Base-by-base conservation (phyloP, 306 rosid genomes). In the Oemleria cerasiformis region DNA sequence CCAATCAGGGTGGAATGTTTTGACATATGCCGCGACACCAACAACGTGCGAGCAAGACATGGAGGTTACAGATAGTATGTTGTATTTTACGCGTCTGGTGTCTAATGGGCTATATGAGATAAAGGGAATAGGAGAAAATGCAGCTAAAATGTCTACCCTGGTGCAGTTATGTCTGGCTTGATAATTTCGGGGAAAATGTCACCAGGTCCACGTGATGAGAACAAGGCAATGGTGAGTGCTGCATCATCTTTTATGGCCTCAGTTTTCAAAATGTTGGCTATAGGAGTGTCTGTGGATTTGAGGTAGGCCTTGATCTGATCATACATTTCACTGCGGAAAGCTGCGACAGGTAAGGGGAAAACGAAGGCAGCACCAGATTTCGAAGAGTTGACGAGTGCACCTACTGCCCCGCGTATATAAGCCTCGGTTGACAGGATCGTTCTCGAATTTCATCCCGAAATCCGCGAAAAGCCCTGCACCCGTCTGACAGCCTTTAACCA, bases 31-130 rank as follows among this genome's bases (percentile, higher is more conserved):
- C 55, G 79, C 79, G 0, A 47, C 68, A 10, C 69, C 79, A 0
- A 79, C 74, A n/a, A 73, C 81, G 41, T 77, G 85, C 8, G 85
- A 81, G 47, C 81, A 81, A 81, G 79, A 17, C 81, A 81, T 68
- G 65, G 85, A 81, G 3, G 81, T 81, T 54, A 81, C 81, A 30
- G 85, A 77, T 63, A 73, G 60, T 56, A 81, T 68, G 50, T 68
- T 77, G 62, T 53, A 81, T 40, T 72, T 67, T 47, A 60, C 55
- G 14, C 42, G 50, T 66, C 76, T 70, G 0, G 38, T 55, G 49
- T 81, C 85, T 15, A 65, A 34, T 1, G n/a, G 30, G 41, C 3
- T 7, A 12, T 21, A 23, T 5, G 69, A 7, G 12, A 68, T 3
- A 19, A 34, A 4, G 10, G 51, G 36, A 6, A 42, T 54, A 57